Evolutionary conservation across 2,329 filamentous ascomycete genomes (phyloP), one percentile per base, ranked within the genome.

Genomic region (Aspergillus fumigatiaffinis): DNA sequence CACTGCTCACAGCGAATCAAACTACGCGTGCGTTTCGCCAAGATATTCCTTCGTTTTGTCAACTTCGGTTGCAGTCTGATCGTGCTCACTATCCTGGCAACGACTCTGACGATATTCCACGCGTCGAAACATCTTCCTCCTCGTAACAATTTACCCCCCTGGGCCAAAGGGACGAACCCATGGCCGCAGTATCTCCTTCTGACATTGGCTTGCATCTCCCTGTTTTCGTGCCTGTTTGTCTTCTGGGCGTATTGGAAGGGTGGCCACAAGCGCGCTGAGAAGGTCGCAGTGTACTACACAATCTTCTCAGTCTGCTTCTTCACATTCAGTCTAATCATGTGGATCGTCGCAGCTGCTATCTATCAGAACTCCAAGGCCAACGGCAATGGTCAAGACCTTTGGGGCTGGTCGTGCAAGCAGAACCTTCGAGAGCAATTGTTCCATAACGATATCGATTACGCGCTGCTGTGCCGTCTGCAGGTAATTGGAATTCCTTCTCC

Each of bases 11-110:
- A 96, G 93, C 95, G 90, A 88, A 85, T 96, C 74, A 97, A 97
- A 79, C 88, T 88, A 38, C 86, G 91, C 65, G 92, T 97, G 35
- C 87, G 94, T 50, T 82, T 97, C 76, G 94, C 93, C 66, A 99
- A 99, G 80, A 88, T 97, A 67, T 85, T 96, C 61, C 87, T 99
- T n/a, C 89, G 94, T 63, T 89, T 91, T 56, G 90, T 97, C 77
- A 97, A 93, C 82, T 97, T 99, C 76, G 92, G 91, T 75, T 99
- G 94, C 81, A 93, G 90, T 74, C 82, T 97, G 59, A 97, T 99
- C 72, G 91, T 99, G 63, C 84, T 99, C 57, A 82, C 92, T 60
- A 93, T 99, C 85, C 80, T 99, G 54, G 87, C 89, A 14, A 85
- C 91, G n/a, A 91, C 91, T 3, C 90, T 99, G 70, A 80, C 87